phyloP scores from a whole-genome alignment of 164 flowering plant genomes.

The Vitis rotundifolia region DNA sequence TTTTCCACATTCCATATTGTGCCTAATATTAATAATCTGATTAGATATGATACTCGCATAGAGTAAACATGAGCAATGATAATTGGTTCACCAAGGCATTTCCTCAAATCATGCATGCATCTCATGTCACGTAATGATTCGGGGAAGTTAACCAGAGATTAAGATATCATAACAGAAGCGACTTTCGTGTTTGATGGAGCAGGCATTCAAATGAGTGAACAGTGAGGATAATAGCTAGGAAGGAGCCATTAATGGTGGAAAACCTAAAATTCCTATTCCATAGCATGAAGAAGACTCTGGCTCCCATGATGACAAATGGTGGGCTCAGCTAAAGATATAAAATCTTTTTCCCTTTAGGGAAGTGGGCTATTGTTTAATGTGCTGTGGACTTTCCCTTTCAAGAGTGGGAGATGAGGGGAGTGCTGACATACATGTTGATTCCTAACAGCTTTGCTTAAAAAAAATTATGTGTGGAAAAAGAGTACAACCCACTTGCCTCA shows the following conservation, averaged over 20 bases:
- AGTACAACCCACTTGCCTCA: background rate
- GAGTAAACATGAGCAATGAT: background rate
- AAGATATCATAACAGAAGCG: background rate
- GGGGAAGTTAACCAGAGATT: background rate
- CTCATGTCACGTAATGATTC: conserved; percentile 7
- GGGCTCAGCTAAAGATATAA: background rate
- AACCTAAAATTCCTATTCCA: background rate
- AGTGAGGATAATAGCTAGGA: too few relatives aligned
- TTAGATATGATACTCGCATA: conserved; percentile 7
- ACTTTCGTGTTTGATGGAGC: too few relatives aligned
- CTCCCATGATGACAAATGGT: conserved; percentile 7
- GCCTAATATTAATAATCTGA: background rate
- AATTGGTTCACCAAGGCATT: too few relatives aligned
- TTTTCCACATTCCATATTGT: background rate
- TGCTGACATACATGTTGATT: conserved; percentile 8
- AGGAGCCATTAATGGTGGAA: background rate
- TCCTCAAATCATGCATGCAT: background rate
- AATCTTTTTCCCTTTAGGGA: conserved; percentile 16
- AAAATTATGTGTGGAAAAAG: too few relatives aligned
- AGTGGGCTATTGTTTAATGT: conserved; percentile 19
- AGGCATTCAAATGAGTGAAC: too few relatives aligned
- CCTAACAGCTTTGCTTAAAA: background rate
- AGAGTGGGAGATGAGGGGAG: conserved; percentile 15
- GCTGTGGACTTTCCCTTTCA: conserved; percentile 20
- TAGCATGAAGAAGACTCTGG: background rate